These are phyloP conservation scores for Eucalyptus regnans DNA, from an alignment of 345 rosid species.

Conservation along the genomic window DNA sequence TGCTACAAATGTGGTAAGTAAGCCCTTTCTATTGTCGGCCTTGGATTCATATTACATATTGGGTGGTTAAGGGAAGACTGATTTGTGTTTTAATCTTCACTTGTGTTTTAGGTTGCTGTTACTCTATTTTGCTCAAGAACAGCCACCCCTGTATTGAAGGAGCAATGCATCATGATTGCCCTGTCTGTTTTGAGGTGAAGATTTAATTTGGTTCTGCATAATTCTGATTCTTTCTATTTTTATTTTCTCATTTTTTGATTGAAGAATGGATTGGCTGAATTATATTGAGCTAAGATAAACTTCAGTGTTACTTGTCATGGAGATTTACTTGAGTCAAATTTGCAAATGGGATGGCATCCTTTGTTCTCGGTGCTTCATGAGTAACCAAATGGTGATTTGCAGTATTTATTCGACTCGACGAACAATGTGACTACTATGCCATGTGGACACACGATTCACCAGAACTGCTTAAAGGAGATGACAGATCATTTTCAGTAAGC, in stretches of 20 bases:
- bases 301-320: not conserved
- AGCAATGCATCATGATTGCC: constrained; percentile 71
- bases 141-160: constrained; percentile 44
- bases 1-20: constrained; percentile 47
- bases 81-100: not conserved
- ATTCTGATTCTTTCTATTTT: not conserved
- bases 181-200: constrained; percentile 64
- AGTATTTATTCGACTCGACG: constrained; percentile 75
- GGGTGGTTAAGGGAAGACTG: not conserved
- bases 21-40: not conserved
- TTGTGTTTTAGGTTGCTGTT: constrained; percentile 40
- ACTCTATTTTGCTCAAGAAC: constrained; percentile 30
- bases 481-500: constrained; percentile 46
- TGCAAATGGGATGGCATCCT: not conserved
- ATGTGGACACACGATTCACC: constrained; percentile 81
- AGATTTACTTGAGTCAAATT: not conserved
- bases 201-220: not conserved
- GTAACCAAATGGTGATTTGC: not conserved
- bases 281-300: not conserved
- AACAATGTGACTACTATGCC: constrained; percentile 42
- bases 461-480: constrained; percentile 65
- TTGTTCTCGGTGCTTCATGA: not conserved
- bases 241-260: not conserved
- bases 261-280: not conserved
- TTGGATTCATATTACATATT: not conserved